phyloP scores from a whole-genome alignment of 352 stramenopile genomes.

The Thalassiosira hispida region DNA sequence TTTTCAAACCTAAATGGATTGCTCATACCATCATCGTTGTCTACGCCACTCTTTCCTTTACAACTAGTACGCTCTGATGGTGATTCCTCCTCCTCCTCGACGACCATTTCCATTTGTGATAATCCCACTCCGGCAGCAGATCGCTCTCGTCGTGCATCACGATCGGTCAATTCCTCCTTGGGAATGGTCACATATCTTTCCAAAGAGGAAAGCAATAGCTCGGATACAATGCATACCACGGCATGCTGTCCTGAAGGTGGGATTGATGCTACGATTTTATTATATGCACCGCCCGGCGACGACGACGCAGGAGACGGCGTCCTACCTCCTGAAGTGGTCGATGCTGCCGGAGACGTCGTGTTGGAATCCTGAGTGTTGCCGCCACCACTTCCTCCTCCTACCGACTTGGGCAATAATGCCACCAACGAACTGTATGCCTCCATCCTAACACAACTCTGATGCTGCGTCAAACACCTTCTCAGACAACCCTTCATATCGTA shows the following conservation, averaged over 20 bases:
- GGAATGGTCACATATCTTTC: slow-evolving; percentile 49
- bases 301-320: slow-evolving; percentile 4
- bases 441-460: slow-evolving; percentile 43
- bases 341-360: slow-evolving; percentile 15
- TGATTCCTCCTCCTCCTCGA: slow-evolving; percentile 21
- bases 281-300: background rate
- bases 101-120: slow-evolving; percentile 41
- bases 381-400: background rate
- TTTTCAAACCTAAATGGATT: slow-evolving; percentile 50
- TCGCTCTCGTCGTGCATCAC: slow-evolving; percentile 35
- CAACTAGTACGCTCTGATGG: background rate
- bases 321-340: slow-evolving; percentile 5
- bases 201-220: slow-evolving; percentile 36
- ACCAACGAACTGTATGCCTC: slow-evolving; percentile 52
- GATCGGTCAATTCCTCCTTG: slow-evolving; percentile 37
- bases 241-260: slow-evolving; percentile 19
- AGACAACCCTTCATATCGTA: slow-evolving; percentile 48
- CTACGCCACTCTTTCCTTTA: slow-evolving; percentile 3
- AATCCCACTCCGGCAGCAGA: slow-evolving; percentile 26
- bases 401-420: slow-evolving; percentile 25
- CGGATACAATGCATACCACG: slow-evolving; percentile 26
- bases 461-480: slow-evolving; percentile 52
- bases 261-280: slow-evolving; percentile 13
- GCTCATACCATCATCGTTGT: slow-evolving; percentile 15
- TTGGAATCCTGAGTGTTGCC: slow-evolving; percentile 41